Conservation (phyloP, 164 flowering plant genomes). For the Tetrastigma voinierianum region DNA sequence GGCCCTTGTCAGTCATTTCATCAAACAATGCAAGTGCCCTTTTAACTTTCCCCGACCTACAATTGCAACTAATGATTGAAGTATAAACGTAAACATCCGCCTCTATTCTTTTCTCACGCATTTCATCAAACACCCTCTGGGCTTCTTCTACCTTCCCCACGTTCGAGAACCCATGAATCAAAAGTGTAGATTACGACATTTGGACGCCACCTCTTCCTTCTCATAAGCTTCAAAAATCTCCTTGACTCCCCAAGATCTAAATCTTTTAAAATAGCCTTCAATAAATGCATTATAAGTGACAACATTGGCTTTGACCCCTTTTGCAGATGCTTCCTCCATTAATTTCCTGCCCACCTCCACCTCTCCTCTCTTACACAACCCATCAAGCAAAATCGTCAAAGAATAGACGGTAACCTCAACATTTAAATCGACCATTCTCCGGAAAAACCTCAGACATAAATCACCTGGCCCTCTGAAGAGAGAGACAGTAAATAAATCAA, state of each 20-base stretch:
- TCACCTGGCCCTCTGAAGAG: constrained; percentile 23
- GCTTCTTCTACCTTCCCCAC: constrained; percentile 41
- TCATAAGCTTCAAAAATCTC: constrained; percentile 37
- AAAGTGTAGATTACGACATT: constrained; percentile 39
- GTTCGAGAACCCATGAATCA: constrained; percentile 39
- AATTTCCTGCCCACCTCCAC: constrained; percentile 41
- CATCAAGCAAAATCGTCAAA: constrained; percentile 40
- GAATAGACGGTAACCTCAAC: constrained; percentile 34
- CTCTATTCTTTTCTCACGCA: constrained; percentile 37
- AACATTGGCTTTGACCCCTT: constrained; percentile 47
- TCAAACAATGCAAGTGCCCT: constrained; percentile 43
- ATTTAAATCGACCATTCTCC: constrained; percentile 28
- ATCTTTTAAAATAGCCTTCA: constrained; percentile 28
- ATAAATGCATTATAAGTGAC: constrained; percentile 33
- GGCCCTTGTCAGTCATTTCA: constrained; percentile 38
- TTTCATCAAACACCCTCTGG: constrained; percentile 48
- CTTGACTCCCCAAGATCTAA: constrained; percentile 21
- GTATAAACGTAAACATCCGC: constrained; percentile 51
- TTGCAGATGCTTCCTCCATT: constrained; percentile 34
- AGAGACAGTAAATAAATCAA: constrained; percentile 26
- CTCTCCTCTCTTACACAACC: constrained; percentile 46
- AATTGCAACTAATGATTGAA: constrained; percentile 48
- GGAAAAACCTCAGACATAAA: constrained; percentile 25
- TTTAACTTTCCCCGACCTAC: constrained; percentile 38
- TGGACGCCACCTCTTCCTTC: constrained; percentile 20